Percentiles rank a stretch among this genome's conserved stretches.
Conservation (phyloP, 306 rosid genomes). For the Casuarina equisetifolia region DNA sequence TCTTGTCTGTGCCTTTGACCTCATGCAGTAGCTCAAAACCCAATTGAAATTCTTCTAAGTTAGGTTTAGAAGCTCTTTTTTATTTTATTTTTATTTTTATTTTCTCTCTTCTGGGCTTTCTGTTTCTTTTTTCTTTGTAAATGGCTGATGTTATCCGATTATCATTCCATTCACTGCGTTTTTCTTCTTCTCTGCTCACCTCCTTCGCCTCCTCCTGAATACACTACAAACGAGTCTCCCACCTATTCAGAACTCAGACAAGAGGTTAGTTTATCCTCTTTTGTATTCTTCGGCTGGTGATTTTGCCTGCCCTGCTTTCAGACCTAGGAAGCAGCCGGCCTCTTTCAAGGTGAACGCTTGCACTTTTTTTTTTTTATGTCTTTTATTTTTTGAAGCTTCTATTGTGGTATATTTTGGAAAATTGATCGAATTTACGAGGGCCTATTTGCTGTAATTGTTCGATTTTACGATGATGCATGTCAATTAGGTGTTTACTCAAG, state of each 20-base stretch:
- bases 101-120: neutral
- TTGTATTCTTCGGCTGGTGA: constrained; percentile 32
- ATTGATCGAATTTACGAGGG: constrained; percentile 25
- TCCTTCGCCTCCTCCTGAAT: constrained; percentile 43
- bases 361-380: neutral
- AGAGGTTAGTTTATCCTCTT: constrained; percentile 37
- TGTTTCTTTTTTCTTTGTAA: constrained; percentile 6
- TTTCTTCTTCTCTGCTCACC: constrained; percentile 46
- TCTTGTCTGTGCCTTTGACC: neutral
- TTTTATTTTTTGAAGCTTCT: neutral
- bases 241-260: constrained; percentile 23
- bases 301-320: constrained; percentile 39
- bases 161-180: constrained; percentile 56
- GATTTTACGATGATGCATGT: neutral
- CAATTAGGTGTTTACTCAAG: constrained; percentile 2
- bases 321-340: constrained; percentile 51
- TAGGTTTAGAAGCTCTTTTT: constrained; percentile 6
- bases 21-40: neutral
- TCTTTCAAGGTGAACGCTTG: constrained; percentile 63
- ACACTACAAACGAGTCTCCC: constrained; percentile 41
- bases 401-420: neutral
- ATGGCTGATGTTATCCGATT: constrained; percentile 79
- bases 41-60: neutral
- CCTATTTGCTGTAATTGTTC: constrained; percentile 20
- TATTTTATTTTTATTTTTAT: neutral